Evolutionary conservation across 2,329 filamentous ascomycete genomes (phyloP), one percentile per base, ranked within the genome.

Genomic region (Dendrostoma leiphaemia): DNA sequence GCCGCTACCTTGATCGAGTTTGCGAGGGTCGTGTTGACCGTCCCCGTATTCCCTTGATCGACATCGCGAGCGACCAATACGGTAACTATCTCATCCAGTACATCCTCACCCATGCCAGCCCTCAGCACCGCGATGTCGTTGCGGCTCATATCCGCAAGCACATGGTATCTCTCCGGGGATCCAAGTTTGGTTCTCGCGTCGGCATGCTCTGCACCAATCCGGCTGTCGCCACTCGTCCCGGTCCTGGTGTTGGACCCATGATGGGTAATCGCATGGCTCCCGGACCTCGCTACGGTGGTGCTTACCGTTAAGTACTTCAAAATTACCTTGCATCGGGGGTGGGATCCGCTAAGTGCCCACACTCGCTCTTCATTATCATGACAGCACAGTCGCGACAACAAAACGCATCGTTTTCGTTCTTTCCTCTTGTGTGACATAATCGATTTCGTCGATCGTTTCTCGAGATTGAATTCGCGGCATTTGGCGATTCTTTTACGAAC

Each of bases 131-230:
- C 55, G 95, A 99, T 68, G 78, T 96, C 61, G 94, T 99, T 61
- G 91, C 92, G 45, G 86, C 86, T 53, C 94, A 99, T 68, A 96
- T 99, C 64, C 89, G 91, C 64, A 97, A 97, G 82, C 94, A 99
- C 72, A 99, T 99, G 94, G 94, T 99, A 8, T 99, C 94, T 53
- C 88, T 99, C 46, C 90, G 94, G 58, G 94, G 94, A 54, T 97
- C 94, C 67, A 99, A 99, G 72, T 99, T 97, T 69, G 94, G 94
- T 58, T 99, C 94, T 56, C 90, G 94, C 54, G 94, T 99, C 59
- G 94, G 94, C 29, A 97, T 99, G 93, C 88, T 99, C 51, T 99
- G 95, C 77, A 96, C 91, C 74, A 97, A 97, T 71, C 93, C 92
- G 34, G 91, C 90, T 45, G 85, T 91, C 62, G 83, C 89, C 49